Base-by-base conservation (phyloP, 208 protist species). In the Vickermania ingenoplastis region DNA sequence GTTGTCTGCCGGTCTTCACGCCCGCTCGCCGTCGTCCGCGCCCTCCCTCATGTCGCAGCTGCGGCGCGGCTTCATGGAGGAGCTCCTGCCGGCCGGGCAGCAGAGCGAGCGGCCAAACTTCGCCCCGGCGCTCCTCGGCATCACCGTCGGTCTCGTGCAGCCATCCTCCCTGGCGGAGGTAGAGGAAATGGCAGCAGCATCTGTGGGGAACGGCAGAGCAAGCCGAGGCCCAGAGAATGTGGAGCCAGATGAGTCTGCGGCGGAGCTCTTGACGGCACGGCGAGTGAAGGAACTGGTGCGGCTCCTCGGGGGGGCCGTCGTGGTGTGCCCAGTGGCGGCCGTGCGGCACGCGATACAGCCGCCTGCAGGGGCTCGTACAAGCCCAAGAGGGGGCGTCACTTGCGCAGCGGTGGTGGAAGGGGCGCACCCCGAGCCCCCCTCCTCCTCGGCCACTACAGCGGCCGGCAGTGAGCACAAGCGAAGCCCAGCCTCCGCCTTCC, bases 271-370 rank as follows among this genome's bases (percentile, higher is more conserved):
- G n/a, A n/a, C n/a, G n/a, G n/a, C n/a, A n/a, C 63, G 71, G 62
- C 72, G 79, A 53, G 81, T 76, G 26, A 69, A 66, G 36, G 70
- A 79, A 60, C 62, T 92, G 0, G 53, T 92, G 14, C 81, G 79
- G 22, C 31, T 79, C 17, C 71, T 92, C 21, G 85, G 85, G 26
- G 85, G 81, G 2, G 75, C 74, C 45, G 70, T 87, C 11, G 79
- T 77, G 36, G 30, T 71, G 79, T 41, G 76, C 62, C 51, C 31
- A 71, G 11, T 55, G 52, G 28, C 74, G 75, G 41, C n/a, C n/a
- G n/a, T n/a, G n/a, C n/a, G n/a, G n/a, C n/a, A n/a, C n/a, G n/a
- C n/a, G n/a, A n/a, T n/a, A n/a, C n/a, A n/a, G n/a, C n/a, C n/a
- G n/a, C n/a, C n/a, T n/a, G n/a, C n/a, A n/a, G n/a, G n/a, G n/a